Percentiles rank a stretch among this genome's conserved stretches.
Conservation (phyloP, 768 basidiomycete genomes). For the Coprinellus micaceus region DNA sequence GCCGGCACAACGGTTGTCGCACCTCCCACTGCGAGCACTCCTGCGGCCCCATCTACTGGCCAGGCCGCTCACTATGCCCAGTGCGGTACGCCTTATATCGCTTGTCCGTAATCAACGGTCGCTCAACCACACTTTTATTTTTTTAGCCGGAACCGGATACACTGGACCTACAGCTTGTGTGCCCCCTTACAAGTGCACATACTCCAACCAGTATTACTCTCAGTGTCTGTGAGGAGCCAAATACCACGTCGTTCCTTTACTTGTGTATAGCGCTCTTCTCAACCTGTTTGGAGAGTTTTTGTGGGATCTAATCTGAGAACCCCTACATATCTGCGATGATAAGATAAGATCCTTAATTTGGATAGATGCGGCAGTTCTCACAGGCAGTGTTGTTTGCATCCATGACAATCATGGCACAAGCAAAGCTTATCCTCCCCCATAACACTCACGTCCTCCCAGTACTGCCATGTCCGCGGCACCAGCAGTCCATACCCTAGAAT, state of each 20-base stretch:
- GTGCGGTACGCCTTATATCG: neutral
- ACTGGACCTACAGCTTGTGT: constrained; percentile 24
- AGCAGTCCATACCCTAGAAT: constrained; percentile 33
- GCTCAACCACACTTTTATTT: neutral
- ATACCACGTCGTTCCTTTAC: no score
- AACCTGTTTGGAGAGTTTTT: no score
- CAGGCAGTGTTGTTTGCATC: no score
- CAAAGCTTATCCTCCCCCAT: neutral
- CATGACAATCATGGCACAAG: neutral
- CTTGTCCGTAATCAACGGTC: neutral
- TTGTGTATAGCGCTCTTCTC: no score
- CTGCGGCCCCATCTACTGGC: neutral
- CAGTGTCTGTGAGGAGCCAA: constrained; percentile 14
- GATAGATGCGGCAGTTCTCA: no score
- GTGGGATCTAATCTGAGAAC: no score
- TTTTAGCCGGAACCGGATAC: constrained; percentile 16
- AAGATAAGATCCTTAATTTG: constrained; percentile 1
- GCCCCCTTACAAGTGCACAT: constrained; percentile 20
- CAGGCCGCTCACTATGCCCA: neutral
- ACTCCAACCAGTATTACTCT: constrained; percentile 19
- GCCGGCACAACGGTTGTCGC: neutral
- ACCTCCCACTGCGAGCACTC: neutral
- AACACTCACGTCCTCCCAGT: neutral
- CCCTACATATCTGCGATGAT: neutral
- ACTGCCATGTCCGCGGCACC: neutral